A percentile compares a stretch with the other conserved stretches of the same genome.
These are phyloP conservation scores for Grosmannia serpens DNA, from an alignment of 2,329 filamentous ascomycete genomes.

Conservation along the genomic window DNA sequence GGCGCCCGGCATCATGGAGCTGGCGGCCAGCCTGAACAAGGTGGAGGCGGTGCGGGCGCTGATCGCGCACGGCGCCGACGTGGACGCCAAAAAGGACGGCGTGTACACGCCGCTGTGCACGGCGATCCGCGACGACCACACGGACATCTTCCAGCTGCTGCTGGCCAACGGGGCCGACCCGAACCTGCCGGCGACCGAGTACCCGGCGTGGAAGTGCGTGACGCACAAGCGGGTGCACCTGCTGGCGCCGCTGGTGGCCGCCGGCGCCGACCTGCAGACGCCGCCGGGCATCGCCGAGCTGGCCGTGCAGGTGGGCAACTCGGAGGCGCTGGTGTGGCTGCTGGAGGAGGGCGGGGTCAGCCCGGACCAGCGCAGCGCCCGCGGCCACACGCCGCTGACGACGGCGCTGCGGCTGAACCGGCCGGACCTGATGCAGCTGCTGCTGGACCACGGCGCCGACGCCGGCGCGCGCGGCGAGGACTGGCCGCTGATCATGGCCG, in stretches of 20 bases:
- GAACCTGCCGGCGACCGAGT: constrained; percentile 24
- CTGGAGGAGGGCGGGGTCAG: constrained; percentile 23
- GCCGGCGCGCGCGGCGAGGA: constrained; percentile 18
- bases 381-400: constrained; percentile 20
- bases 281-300: constrained; percentile 21
- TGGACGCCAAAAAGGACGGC: constrained; percentile 17
- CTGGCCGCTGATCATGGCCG: constrained; percentile 61
- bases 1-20: constrained; percentile 51
- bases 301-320: constrained; percentile 19
- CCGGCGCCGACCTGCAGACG: constrained; percentile 21
- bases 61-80: constrained; percentile 15
- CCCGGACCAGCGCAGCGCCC: constrained; percentile 20
- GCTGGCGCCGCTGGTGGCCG: constrained; percentile 23
- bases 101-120: constrained; percentile 17
- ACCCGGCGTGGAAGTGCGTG: constrained; percentile 16
- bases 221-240: constrained; percentile 17
- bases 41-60: constrained; percentile 44
- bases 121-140: constrained; percentile 14
- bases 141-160: constrained; percentile 19
- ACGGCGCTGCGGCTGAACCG: constrained; percentile 26
- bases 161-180: constrained; percentile 25
- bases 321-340: constrained; percentile 25
- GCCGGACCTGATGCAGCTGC: constrained; percentile 32
- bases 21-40: constrained; percentile 52
- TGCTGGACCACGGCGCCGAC: constrained; percentile 23